A percentile compares a stretch with the other conserved stretches of the same genome.
Conservation (phyloP, 768 basidiomycete species). For the Tylopilus subfusipes region DNA sequence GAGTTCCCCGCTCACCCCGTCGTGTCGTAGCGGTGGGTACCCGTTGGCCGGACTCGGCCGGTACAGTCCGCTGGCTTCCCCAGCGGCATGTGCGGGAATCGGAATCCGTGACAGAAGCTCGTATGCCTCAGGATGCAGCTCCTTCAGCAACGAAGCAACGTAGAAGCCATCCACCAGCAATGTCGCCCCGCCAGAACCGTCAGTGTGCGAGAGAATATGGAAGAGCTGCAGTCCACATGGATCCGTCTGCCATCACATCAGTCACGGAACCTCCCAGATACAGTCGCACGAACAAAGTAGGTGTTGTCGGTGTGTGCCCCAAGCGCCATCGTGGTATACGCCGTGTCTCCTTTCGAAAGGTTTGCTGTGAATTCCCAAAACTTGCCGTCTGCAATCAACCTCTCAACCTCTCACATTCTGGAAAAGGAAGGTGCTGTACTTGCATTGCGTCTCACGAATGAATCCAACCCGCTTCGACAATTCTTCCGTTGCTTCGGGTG, state of each 20-base stretch:
- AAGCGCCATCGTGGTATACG: conserved; percentile 86
- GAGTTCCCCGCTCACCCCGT: conserved; percentile 55
- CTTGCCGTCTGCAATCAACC: conserved; percentile 64
- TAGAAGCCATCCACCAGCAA: conserved; percentile 97
- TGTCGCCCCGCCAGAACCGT: conserved; percentile 80
- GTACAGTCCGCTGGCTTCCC: conserved; percentile 60
- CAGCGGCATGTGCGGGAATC: conserved; percentile 86
- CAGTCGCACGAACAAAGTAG: conserved; percentile 37
- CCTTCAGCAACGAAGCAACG: conserved; percentile 74
- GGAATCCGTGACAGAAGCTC: conserved; percentile 60
- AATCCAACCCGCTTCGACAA: conserved; percentile 75
- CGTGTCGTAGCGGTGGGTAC: conserved; percentile 72
- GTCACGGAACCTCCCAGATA: conserved; percentile 3
- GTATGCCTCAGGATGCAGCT: conserved; percentile 70
- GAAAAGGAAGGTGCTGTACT: conserved; percentile 5
- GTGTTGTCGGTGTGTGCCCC: conserved; percentile 80
- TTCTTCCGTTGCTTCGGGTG: conserved; percentile 80
- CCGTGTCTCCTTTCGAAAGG: conserved; percentile 87
- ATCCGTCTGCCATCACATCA: conserved; percentile 59
- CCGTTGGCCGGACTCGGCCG: conserved; percentile 53
- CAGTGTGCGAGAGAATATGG: conserved; percentile 82
- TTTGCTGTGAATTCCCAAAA: conserved; percentile 98
- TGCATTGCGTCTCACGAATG: conserved; percentile 83
- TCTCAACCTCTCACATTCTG: conserved; percentile 32
- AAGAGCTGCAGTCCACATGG: conserved; percentile 95